Evolutionary conservation across 164 flowering plant species (phyloP).

Genomic region (Vitis amurensis): DNA sequence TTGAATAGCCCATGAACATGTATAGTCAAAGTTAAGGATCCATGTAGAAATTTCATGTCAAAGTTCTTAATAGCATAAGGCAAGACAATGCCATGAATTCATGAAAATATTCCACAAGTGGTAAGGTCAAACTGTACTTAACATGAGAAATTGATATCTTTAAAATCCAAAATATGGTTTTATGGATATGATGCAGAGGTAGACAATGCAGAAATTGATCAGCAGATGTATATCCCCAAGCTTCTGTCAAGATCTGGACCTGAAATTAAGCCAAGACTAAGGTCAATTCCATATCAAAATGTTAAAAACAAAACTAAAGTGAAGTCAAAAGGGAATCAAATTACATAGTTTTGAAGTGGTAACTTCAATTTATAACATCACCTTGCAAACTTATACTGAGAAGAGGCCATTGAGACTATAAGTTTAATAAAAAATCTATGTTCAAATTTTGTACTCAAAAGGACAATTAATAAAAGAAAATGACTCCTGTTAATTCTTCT

Average conservation of each 20-base stretch:
- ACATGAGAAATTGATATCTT: not conserved
- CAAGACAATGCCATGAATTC: not conserved
- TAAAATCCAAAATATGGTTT: not conserved
- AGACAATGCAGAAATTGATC: constrained; percentile 91
- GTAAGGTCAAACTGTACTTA: too few relatives aligned
- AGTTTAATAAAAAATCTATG: not conserved
- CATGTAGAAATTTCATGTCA: not conserved
- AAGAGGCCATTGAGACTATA: not conserved
- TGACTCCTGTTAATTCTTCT: too few relatives aligned
- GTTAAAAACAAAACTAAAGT: not conserved
- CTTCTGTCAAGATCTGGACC: constrained; percentile 85
- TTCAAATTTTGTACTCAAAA: not conserved
- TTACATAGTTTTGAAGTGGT: not conserved
- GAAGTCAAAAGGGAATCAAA: not conserved
- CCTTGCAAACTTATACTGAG: not conserved
- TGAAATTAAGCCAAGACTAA: constrained; percentile 29
- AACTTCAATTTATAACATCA: not conserved
- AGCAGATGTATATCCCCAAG: constrained; percentile 85
- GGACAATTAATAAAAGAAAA: too few relatives aligned
- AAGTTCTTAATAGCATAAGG: too few relatives aligned
- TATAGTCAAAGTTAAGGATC: constrained; percentile 64
- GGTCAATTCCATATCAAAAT: too few relatives aligned
- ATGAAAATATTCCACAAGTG: too few relatives aligned
- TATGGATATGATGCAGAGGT: constrained; percentile 97
- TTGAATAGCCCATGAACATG: constrained; percentile 99